Percentiles rank a stretch among this genome's conserved stretches.
Evolutionary conservation across 2,329 filamentous ascomycete genomes (phyloP).

Genomic region (Nectriaceae sp.): DNA sequence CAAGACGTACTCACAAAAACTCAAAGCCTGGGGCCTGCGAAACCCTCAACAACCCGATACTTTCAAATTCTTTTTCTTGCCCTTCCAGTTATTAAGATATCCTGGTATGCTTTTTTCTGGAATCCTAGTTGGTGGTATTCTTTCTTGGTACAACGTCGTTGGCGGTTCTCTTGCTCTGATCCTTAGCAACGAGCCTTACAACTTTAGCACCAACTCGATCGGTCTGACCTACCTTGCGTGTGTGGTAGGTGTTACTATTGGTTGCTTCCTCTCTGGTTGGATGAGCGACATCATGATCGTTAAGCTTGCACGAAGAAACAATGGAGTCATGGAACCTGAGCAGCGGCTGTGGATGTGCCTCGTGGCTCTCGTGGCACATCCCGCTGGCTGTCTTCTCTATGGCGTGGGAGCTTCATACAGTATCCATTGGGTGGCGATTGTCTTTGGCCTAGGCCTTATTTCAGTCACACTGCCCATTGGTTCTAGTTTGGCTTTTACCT

Average conservation of each 20-base stretch:
- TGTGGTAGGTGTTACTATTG: slow-evolving; percentile 22
- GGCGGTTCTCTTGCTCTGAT: slow-evolving; percentile 22
- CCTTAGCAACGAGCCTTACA: slow-evolving; percentile 23
- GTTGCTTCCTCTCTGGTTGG: slow-evolving; percentile 24
- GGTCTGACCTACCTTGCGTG: slow-evolving; percentile 22
- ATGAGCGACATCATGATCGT: slow-evolving; percentile 21
- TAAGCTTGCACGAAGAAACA: slow-evolving; percentile 20
- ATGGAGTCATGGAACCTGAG: slow-evolving; percentile 28
- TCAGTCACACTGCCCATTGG: slow-evolving; percentile 23
- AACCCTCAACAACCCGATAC: slow-evolving; percentile 19
- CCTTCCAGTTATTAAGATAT: slow-evolving; percentile 12
- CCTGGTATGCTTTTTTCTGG: slow-evolving; percentile 25
- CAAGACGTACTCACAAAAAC: slow-evolving; percentile 15
- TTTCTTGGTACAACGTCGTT: slow-evolving; percentile 25
- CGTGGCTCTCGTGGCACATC: slow-evolving; percentile 22
- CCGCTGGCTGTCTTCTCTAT: slow-evolving; percentile 24
- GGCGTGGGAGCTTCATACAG: slow-evolving; percentile 22
- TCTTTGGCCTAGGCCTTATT: slow-evolving; percentile 23
- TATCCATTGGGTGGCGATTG: slow-evolving; percentile 27
- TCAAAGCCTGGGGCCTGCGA: slow-evolving; percentile 21
- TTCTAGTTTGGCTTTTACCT: slow-evolving; percentile 22
- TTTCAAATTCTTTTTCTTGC: slow-evolving; percentile 20
- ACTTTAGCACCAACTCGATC: slow-evolving; percentile 23
- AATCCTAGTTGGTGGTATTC: slow-evolving; percentile 24
- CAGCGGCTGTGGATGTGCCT: slow-evolving; percentile 25